Conservation (phyloP, 148 eudicot species). For the Rhododendron ovatum region DNA sequence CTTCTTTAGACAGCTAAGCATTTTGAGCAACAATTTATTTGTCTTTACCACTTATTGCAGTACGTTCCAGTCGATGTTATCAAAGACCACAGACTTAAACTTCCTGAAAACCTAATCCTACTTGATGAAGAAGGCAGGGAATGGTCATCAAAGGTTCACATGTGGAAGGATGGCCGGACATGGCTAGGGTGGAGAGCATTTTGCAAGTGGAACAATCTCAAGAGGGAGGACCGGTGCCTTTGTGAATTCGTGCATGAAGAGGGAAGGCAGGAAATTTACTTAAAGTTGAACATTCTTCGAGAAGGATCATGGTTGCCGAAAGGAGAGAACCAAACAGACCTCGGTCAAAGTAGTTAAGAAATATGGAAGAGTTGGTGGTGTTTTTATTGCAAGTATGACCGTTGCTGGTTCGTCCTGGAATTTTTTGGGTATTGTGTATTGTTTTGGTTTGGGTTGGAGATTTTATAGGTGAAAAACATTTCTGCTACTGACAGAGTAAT, state of each 20-base stretch:
- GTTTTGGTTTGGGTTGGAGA: no score
- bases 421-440: no score
- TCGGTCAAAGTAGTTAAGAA: neutral
- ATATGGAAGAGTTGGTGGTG: no score
- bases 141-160: constrained; percentile 1
- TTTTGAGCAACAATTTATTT: neutral
- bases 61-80: constrained; percentile 10
- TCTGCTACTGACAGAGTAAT: no score
- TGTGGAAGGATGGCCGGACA: constrained; percentile 21
- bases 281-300: neutral
- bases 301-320: constrained; percentile 4
- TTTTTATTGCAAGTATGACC: no score
- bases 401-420: no score
- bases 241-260: constrained; percentile 17
- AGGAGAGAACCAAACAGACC: neutral
- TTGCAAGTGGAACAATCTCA: constrained; percentile 3
- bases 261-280: neutral
- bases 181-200: constrained; percentile 23
- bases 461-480: no score
- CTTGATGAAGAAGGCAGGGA: constrained; percentile 7
- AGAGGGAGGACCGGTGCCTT: constrained; percentile 16
- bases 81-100: constrained; percentile 1
- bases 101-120: neutral
- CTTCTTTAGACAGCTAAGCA: neutral
- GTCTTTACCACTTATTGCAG: neutral